Percentiles rank a stretch among this genome's conserved stretches.
Conservation (phyloP, 306 rosid species). For the Senna tora region DNA sequence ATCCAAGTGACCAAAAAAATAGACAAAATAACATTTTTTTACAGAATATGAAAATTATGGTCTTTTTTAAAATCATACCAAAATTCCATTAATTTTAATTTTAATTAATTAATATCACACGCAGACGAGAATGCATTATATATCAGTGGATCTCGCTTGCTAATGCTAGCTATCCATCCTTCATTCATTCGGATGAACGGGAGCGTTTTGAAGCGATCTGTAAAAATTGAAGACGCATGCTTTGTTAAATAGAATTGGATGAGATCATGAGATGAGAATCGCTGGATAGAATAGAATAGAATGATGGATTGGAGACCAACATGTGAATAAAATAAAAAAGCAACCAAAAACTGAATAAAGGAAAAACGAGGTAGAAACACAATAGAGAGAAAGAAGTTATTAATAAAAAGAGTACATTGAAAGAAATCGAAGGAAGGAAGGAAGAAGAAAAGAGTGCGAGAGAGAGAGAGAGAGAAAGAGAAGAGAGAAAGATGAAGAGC, state of each 20-base stretch:
- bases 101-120: neutral
- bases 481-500: conserved; percentile 55
- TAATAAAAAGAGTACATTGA: neutral
- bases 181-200: neutral
- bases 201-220: neutral
- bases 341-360: neutral
- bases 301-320: neutral
- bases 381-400: neutral
- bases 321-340: neutral
- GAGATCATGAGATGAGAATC: no score
- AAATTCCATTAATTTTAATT: no score
- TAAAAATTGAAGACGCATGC: neutral
- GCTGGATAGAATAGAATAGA: no score
- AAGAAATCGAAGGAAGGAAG: neutral
- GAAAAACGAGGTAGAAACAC: neutral
- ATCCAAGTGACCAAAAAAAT: no score
- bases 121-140: neutral
- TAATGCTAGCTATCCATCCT: no score
- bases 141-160: neutral
- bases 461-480: neutral
- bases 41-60: no score
- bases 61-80: no score
- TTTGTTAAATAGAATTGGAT: no score
- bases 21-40: no score
- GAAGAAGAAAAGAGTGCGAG: neutral